These are phyloP conservation scores for Geranium incanum DNA, from an alignment of 441 rosid genomes.

Conservation along the genomic window DNA sequence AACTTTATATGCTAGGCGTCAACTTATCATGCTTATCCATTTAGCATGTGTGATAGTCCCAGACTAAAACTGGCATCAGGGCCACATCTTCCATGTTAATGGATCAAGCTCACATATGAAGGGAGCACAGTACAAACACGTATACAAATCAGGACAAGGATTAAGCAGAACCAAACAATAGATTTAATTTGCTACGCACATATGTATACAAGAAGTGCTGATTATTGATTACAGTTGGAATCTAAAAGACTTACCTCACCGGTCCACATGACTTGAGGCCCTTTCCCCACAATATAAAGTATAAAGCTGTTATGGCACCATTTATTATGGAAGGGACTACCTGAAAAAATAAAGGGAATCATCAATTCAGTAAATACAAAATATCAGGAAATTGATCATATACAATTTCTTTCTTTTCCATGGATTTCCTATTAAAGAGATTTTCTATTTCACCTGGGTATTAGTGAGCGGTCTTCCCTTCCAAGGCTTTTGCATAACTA, in stretches of 20 bases:
- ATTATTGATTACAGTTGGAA: neutral
- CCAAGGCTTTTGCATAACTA: constrained; percentile 88
- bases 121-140: neutral
- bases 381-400: constrained; percentile 14
- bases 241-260: constrained; percentile 46
- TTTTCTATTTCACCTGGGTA: constrained; percentile 51
- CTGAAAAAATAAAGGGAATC: constrained; percentile 35
- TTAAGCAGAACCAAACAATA: too few relatives aligned
- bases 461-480: constrained; percentile 84
- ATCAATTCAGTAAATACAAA: constrained; percentile 8
- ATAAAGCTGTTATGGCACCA: constrained; percentile 81
- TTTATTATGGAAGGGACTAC: constrained; percentile 84
- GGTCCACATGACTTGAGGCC: constrained; percentile 93
- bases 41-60: too few relatives aligned
- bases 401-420: constrained; percentile 12
- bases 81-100: too few relatives aligned
- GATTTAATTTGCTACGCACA: too few relatives aligned
- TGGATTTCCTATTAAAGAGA: neutral
- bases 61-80: too few relatives aligned
- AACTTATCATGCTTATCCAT: too few relatives aligned
- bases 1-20: too few relatives aligned
- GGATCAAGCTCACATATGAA: neutral
- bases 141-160: too few relatives aligned
- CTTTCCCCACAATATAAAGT: constrained; percentile 89
- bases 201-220: neutral